These are phyloP conservation scores for Mycena pura DNA, from an alignment of 768 basidiomycete genomes.

Conservation along the genomic window DNA sequence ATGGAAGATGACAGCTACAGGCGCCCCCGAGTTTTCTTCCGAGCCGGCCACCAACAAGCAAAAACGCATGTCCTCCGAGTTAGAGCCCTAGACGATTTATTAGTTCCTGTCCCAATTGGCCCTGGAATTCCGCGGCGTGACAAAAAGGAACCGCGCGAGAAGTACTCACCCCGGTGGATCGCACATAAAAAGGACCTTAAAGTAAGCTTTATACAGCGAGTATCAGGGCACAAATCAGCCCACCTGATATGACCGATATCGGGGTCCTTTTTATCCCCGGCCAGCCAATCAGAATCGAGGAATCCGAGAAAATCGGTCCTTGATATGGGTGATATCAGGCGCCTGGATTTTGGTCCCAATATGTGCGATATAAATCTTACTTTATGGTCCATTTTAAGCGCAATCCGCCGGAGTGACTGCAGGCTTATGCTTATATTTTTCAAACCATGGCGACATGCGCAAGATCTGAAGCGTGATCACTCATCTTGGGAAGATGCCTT, in stretches of 20 bases:
- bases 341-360: too few species aligned
- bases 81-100: neutral
- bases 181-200: neutral
- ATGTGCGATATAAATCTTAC: too few species aligned
- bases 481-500: constrained; percentile 39
- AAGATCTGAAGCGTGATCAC: constrained; percentile 29
- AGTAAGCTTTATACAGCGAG: too few species aligned
- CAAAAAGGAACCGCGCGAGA: neutral
- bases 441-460: constrained; percentile 44
- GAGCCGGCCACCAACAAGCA: constrained; percentile 28
- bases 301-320: too few species aligned
- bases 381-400: too few species aligned
- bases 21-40: neutral
- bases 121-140: constrained; percentile 40
- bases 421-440: constrained; percentile 35
- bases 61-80: constrained; percentile 26
- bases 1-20: neutral
- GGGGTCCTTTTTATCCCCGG: too few species aligned
- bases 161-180: constrained; percentile 28
- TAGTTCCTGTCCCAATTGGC: constrained; percentile 45
- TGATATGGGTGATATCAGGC: too few species aligned
- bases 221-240: too few species aligned
- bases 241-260: too few species aligned
- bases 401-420: too few species aligned
- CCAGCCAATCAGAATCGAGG: too few species aligned